Evolutionary conservation across 164 flowering plant species (phyloP).

Genomic region (Macadamia integrifolia): DNA sequence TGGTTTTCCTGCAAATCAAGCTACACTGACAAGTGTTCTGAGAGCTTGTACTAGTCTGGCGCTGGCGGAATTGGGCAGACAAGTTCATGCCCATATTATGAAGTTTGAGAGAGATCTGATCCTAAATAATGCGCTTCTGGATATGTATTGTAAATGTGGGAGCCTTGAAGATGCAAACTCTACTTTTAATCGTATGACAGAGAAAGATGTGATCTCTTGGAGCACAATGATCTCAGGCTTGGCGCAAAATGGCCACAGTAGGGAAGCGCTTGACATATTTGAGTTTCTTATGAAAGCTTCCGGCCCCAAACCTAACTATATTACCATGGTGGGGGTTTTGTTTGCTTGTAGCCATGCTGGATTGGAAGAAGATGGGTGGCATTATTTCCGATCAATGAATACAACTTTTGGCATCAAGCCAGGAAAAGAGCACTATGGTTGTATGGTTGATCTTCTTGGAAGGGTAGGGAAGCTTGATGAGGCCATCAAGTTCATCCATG

Average conservation of each 20-base stretch:
- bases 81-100: conserved; percentile 75
- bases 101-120: conserved; percentile 64
- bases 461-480: conserved; percentile 63
- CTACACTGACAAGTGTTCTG: conserved; percentile 64
- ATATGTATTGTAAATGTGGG: conserved; percentile 96
- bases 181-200: conserved; percentile 44
- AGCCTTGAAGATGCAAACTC: conserved; percentile 62
- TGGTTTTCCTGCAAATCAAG: conserved; percentile 58
- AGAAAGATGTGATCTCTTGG: conserved; percentile 83
- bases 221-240: conserved; percentile 87
- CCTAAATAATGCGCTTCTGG: conserved; percentile 74
- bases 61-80: conserved; percentile 71
- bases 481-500: conserved; percentile 55
- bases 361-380: conserved; percentile 62
- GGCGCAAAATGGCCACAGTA: conserved; percentile 78
- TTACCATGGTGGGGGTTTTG: conserved; percentile 68
- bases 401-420: conserved; percentile 42
- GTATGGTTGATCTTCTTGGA: conserved; percentile 80
- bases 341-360: conserved; percentile 85
- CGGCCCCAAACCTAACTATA: conserved; percentile 55
- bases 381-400: conserved; percentile 52
- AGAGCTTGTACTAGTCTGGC: conserved; percentile 75
- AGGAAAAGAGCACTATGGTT: conserved; percentile 64
- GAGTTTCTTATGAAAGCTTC: conserved; percentile 47
- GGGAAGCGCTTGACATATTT: conserved; percentile 55